Evolutionary conservation across 2,329 filamentous ascomycete species (phyloP).

Genomic region (Penicillium sp.): DNA sequence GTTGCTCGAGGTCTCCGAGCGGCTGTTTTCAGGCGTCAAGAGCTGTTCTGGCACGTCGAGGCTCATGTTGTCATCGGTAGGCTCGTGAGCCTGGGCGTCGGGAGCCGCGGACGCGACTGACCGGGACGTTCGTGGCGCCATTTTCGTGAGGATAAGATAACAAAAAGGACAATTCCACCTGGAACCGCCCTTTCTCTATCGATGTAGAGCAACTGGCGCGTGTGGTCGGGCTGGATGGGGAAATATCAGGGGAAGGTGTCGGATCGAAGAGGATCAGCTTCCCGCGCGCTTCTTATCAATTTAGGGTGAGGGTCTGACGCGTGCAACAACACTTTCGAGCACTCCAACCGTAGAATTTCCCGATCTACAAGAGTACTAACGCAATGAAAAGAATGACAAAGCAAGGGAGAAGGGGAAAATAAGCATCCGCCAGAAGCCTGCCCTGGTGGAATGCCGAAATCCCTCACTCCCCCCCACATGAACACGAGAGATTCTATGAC

Average conservation of each 20-base stretch:
- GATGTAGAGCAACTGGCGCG: conserved; percentile 12
- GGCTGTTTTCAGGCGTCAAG: conserved; percentile 43
- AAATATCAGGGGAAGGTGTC: conserved; percentile 23
- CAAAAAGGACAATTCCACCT: conserved; percentile 11
- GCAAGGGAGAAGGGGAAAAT: conserved; percentile 13
- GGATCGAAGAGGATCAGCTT: conserved; percentile 22
- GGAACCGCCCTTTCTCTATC: conserved; percentile 11
- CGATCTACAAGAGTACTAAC: neutral
- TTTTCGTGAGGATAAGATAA: conserved; percentile 15
- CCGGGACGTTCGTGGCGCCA: conserved; percentile 29
- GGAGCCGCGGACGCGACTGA: conserved; percentile 32
- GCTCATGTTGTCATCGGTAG: conserved; percentile 29
- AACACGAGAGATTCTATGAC: conserved; percentile 12
- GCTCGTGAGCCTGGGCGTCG: conserved; percentile 28
- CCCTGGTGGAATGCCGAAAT: conserved; percentile 18
- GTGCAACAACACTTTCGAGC: conserved; percentile 21
- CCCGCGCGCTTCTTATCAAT: conserved; percentile 28
- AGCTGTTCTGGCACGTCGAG: conserved; percentile 39
- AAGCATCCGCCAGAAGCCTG: neutral
- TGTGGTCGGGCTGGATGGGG: conserved; percentile 10
- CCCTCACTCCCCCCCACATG: conserved; percentile 8
- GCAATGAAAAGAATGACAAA: conserved; percentile 3
- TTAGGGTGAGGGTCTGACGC: conserved; percentile 26
- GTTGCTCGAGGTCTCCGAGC: conserved; percentile 43
- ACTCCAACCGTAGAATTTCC: conserved; percentile 2